These are phyloP conservation scores for Cryptosporidium ubiquitum DNA, from an alignment of 169 alveolate genomes.

Conservation along the genomic window DNA sequence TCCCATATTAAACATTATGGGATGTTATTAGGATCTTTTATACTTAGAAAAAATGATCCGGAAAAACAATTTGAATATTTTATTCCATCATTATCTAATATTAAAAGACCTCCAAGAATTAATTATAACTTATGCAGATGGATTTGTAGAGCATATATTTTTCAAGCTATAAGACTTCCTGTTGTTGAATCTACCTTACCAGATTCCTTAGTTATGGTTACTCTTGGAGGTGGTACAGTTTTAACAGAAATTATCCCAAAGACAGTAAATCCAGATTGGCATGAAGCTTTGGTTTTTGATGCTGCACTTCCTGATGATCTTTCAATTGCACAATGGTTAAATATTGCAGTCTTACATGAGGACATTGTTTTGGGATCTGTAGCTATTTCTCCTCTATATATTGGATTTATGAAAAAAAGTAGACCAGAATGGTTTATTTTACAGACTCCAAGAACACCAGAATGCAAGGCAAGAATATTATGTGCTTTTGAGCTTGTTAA, in stretches of 20 bases:
- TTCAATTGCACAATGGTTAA: slow-evolving; percentile 73
- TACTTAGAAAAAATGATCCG: slow-evolving; percentile 45
- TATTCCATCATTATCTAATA: slow-evolving; percentile 27
- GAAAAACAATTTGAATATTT: slow-evolving; percentile 58
- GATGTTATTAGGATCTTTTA: slow-evolving; percentile 65
- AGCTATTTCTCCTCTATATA: slow-evolving; percentile 68
- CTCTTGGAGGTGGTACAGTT: slow-evolving; percentile 72
- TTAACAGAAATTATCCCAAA: slow-evolving; percentile 70
- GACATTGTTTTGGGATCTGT: slow-evolving; percentile 69
- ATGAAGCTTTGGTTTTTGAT: slow-evolving; percentile 72
- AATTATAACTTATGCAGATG: slow-evolving; percentile 63
- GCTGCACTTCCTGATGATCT: slow-evolving; percentile 74
- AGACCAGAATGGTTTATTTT: slow-evolving; percentile 71
- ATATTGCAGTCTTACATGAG: slow-evolving; percentile 69
- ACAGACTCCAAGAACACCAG: slow-evolving; percentile 71
- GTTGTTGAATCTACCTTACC: slow-evolving; percentile 70
- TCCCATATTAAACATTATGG: slow-evolving; percentile 74
- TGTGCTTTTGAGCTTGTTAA: slow-evolving; percentile 71
- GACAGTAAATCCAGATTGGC: slow-evolving; percentile 74
- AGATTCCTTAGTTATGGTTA: slow-evolving; percentile 68
- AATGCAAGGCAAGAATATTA: slow-evolving; percentile 59
- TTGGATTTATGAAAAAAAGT: slow-evolving; percentile 72
- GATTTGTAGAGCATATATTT: slow-evolving; percentile 71
- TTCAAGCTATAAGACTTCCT: slow-evolving; percentile 72
- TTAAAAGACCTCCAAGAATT: slow-evolving; percentile 57